Evolutionary conservation across 176 grass and related monocot genomes (phyloP), one percentile per base, ranked within the genome.

Genomic region (Panicum miliaceum): DNA sequence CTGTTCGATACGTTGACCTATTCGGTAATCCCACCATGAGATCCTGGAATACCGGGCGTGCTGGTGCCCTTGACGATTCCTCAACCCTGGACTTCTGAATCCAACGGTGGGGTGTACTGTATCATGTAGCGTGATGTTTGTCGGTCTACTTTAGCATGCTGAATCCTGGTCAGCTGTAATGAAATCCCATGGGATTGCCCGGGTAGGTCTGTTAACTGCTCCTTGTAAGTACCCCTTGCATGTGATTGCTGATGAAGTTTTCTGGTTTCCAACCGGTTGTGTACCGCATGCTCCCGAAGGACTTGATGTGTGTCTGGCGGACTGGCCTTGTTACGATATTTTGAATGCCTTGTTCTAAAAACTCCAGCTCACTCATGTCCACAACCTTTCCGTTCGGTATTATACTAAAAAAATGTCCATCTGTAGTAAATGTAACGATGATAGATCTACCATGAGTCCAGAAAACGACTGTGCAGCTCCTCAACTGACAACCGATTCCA

Each of bases 1-100:
- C 23, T 15, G 57, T 65, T 0, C 26, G 16, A 12, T 26, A 20
- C 27, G 59, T 27, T 27, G 59, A 27, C 6, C 3, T 45, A 18
- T 32, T 51, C 73, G 8, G 12, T 62, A 58, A 86, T 90, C 84
- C 78, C 59, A n/a, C 38, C 84, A 86, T 68, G 84, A 73, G 84
- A 79, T 90, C 74, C 47, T 64, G 41, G 5, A 73, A 26, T 51
- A 48, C 48, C 40, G 65, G 43, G 20, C 2, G 26, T 16, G 20
- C 0, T 26, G 4, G 7, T 72, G 73, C 11, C 8, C 22, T 59
- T 71, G 64, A 36, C 10, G 35, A 36, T 16, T 71, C 23, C 29
- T 61, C 5, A 65, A 41, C 46, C 46, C 32, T 40, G 20, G 59
- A 75, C 43, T 8, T 27, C 19, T 84, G 34, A 5, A 29, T 18